Conservation (phyloP, 495 filamentous ascomycete genomes). For the Wilcoxina mikolae region DNA sequence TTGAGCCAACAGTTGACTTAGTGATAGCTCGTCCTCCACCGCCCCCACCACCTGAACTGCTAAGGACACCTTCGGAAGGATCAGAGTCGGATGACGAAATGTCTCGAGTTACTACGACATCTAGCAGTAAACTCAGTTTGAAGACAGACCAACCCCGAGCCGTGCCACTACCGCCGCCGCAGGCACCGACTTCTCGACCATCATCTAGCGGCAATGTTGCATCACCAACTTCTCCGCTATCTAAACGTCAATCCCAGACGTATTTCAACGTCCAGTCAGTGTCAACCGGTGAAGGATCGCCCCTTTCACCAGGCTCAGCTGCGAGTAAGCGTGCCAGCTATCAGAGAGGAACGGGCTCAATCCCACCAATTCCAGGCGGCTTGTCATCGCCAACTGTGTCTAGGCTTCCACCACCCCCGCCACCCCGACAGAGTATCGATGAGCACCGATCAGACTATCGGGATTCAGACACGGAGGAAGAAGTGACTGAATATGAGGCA, state of each 20-base stretch:
- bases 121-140: background rate
- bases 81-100: slow-evolving; percentile 91
- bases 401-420: slow-evolving; percentile 38
- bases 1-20: slow-evolving; percentile 22
- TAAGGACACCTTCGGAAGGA: slow-evolving; percentile 53
- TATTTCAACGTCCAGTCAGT: slow-evolving; percentile 32
- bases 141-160: slow-evolving; percentile 18
- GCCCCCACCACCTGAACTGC: slow-evolving; percentile 33
- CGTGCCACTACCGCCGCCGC: slow-evolving; percentile 35
- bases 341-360: slow-evolving; percentile 30
- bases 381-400: slow-evolving; percentile 27
- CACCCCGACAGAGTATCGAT: slow-evolving; percentile 44
- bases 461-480: slow-evolving; percentile 45
- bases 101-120: slow-evolving; percentile 42
- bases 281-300: slow-evolving; percentile 36
- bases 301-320: slow-evolving; percentile 32
- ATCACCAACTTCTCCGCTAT: slow-evolving; percentile 41
- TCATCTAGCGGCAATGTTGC: slow-evolving; percentile 28
- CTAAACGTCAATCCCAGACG: slow-evolving; percentile 40
- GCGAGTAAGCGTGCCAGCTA: slow-evolving; percentile 39
- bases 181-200: slow-evolving; percentile 36
- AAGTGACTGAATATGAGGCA: slow-evolving; percentile 88
- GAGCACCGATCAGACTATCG: slow-evolving; percentile 27
- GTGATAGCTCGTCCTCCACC: slow-evolving; percentile 35
- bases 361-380: slow-evolving; percentile 33